phyloP scores from a whole-genome alignment of 2,329 filamentous ascomycete species.

The Phialocephala sp. region DNA sequence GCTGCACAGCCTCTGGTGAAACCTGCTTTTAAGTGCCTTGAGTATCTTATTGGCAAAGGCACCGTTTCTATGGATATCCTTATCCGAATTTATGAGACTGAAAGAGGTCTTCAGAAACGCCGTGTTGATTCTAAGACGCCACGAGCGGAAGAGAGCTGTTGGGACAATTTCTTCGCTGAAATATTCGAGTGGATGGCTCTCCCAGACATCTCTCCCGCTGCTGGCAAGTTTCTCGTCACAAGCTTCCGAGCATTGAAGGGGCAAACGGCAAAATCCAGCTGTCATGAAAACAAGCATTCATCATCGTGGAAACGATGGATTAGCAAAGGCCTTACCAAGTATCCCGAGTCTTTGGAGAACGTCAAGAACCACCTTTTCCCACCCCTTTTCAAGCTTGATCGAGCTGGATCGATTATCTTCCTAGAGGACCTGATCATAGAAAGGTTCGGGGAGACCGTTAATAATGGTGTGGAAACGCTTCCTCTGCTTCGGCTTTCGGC shows the following conservation, averaged over 20 bases:
- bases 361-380: constrained; percentile 70
- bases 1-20: constrained; percentile 70
- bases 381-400: constrained; percentile 65
- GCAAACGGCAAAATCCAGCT: constrained; percentile 32
- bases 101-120: neutral
- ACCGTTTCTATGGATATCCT: constrained; percentile 50
- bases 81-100: constrained; percentile 22
- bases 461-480: constrained; percentile 55
- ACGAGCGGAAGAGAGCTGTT: constrained; percentile 40
- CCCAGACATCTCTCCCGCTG: constrained; percentile 62
- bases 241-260: constrained; percentile 54
- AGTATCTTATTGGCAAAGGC: constrained; percentile 67
- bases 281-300: constrained; percentile 47
- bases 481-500: constrained; percentile 68
- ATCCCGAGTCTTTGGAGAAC: constrained; percentile 61
- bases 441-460: constrained; percentile 52
- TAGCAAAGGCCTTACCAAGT: constrained; percentile 53
- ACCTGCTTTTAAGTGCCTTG: constrained; percentile 70
- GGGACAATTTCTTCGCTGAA: constrained; percentile 57
- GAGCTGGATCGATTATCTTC: constrained; percentile 58
- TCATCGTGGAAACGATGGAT: constrained; percentile 62
- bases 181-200: constrained; percentile 62
- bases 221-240: constrained; percentile 65
- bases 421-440: constrained; percentile 62
- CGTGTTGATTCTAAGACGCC: neutral